phyloP scores from a whole-genome alignment of 2,329 filamentous ascomycete genomes.

The Aspergillus oerlinghausenensis region DNA sequence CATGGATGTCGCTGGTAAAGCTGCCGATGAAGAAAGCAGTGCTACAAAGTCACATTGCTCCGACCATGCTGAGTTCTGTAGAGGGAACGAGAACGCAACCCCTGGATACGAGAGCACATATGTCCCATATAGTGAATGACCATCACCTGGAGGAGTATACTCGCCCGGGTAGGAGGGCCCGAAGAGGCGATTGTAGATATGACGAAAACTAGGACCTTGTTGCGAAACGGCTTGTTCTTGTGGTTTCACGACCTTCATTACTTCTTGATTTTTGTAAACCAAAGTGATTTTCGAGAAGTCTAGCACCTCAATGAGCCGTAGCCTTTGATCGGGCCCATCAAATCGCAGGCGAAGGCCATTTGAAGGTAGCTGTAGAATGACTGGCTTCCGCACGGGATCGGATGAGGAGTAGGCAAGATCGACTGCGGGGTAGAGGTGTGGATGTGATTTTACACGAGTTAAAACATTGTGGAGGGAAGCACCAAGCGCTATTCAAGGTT shows the following conservation, averaged over 20 bases:
- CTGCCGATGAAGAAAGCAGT: slow-evolving; percentile 72
- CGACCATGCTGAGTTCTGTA: slow-evolving; percentile 70
- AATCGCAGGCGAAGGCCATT: slow-evolving; percentile 91
- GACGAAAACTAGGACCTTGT: slow-evolving; percentile 71
- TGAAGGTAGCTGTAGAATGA: slow-evolving; percentile 69
- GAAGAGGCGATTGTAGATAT: slow-evolving; percentile 89
- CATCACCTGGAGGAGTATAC: slow-evolving; percentile 63
- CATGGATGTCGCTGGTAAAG: slow-evolving; percentile 76
- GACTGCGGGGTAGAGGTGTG: slow-evolving; percentile 74
- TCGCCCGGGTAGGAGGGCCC: slow-evolving; percentile 93
- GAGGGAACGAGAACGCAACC: slow-evolving; percentile 84
- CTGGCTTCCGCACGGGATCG: slow-evolving; percentile 68
- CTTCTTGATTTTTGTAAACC: slow-evolving; percentile 74
- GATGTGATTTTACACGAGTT: slow-evolving; percentile 81
- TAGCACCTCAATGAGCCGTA: slow-evolving; percentile 83
- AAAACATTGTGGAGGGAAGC: slow-evolving; percentile 87
- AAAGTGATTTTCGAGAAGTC: slow-evolving; percentile 85
- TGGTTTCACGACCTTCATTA: slow-evolving; percentile 56
- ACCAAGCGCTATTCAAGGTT: slow-evolving; percentile 63
- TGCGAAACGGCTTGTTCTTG: slow-evolving; percentile 30
- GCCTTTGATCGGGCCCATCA: slow-evolving; percentile 84
- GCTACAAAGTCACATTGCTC: slow-evolving; percentile 74
- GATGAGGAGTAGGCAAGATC: slow-evolving; percentile 76
- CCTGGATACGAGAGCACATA: slow-evolving; percentile 95
- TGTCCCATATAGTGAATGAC: slow-evolving; percentile 57